A percentile compares a stretch with the other conserved stretches of the same genome.
Conservation (phyloP, 2,329 filamentous ascomycete species). For the Colletotrichum nymphaeae region DNA sequence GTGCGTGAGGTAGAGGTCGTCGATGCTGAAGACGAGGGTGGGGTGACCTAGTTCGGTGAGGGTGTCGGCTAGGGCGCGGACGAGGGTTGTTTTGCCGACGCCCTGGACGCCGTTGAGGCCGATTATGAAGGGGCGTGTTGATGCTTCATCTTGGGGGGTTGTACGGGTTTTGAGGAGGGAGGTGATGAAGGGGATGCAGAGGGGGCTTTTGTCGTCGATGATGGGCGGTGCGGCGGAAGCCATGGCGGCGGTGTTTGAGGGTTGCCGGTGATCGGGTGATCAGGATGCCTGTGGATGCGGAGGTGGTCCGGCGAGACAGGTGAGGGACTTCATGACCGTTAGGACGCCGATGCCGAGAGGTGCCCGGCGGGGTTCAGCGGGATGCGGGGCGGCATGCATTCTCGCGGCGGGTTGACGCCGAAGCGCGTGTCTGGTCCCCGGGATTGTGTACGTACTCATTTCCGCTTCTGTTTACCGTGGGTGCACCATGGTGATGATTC, state of each 20-base stretch:
- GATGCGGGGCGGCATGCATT: background rate
- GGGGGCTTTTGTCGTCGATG: conserved; percentile 80
- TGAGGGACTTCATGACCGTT: background rate
- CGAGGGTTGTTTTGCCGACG: conserved; percentile 91
- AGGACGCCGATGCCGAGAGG: conserved; percentile 15
- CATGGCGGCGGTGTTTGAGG: background rate
- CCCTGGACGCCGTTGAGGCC: conserved; percentile 94
- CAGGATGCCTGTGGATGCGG: background rate
- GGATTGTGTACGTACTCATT: background rate
- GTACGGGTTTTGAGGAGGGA: conserved; percentile 59
- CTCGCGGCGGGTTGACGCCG: background rate
- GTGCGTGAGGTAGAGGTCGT: conserved; percentile 89
- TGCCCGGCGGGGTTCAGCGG: conserved; percentile 8
- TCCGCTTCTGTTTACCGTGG: background rate
- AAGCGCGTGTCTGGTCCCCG: background rate
- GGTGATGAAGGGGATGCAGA: conserved; percentile 83
- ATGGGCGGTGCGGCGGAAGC: conserved; percentile 49
- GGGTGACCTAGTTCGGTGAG: conserved; percentile 69
- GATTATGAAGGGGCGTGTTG: conserved; percentile 77
- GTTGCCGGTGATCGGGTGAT: background rate
- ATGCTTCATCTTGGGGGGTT: conserved; percentile 52
- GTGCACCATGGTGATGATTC: background rate
- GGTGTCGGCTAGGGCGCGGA: conserved; percentile 71
- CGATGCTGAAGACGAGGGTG: conserved; percentile 82
- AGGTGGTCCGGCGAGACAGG: background rate